Base-by-base conservation (phyloP, 805 yeast species). In the Cyberlindnera euphorbiae region DNA sequence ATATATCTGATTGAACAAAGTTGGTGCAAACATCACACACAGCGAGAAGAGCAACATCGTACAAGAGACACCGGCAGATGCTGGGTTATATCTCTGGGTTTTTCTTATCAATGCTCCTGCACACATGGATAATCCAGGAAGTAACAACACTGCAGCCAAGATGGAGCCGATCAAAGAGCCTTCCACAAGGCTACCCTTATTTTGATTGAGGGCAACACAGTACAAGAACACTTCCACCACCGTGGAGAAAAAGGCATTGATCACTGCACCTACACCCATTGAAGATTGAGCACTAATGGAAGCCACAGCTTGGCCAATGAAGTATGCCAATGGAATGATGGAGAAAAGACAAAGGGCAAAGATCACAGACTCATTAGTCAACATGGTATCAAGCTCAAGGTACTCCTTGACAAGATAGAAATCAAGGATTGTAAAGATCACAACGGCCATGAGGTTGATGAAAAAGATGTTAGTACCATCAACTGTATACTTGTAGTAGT, bases 241-340 rank as follows among this genome's bases (percentile, higher is more conserved):
- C 0, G 98, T 89, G 2, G 97, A 89, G 69, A 93, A 93, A 53
- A 93, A 90, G 1, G 98, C 98, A 59, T 93, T 93, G 50, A 93
- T 88, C 0, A 89, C 96, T 1, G 98, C 98, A 66, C 97, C 97
- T 41, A 93, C 79, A 19, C 97, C 97, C 98, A 93, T 93, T 0
- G 97, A 89, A 1, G 97, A 86, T 63, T 93, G 98, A 0, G 98
- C 97, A 6, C 96, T 84, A 41, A 93, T 93, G 3, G 97, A 89
- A 0, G 98, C 98, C n/a, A 93, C 98, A 6, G 97, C 97, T 60
- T 90, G 97, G 4, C 98, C 98, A 50, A 93, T 89, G 62, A 88
- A 93, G 56, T 93, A 90, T 0, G 98, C 97, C 47, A 93, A 67
- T 6, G 98, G 98, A 25, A 93, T 75, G 40, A 93, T 86, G 2